phyloP scores from a whole-genome alignment of 768 basidiomycete genomes.

The Coprinellus micaceus region DNA sequence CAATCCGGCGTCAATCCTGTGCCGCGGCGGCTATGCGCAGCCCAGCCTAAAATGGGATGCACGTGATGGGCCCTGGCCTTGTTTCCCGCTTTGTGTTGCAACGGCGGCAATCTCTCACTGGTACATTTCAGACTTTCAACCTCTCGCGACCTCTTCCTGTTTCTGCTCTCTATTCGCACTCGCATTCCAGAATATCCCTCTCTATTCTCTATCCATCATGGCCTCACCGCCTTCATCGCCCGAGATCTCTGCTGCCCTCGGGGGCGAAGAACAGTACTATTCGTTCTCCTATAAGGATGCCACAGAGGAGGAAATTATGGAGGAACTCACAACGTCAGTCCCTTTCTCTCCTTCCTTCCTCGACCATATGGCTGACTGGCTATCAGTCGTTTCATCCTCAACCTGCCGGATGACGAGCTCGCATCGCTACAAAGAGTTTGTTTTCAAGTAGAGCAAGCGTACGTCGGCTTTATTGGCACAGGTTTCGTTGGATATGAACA shows the following conservation, averaged over 20 bases:
- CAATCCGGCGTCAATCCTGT: not conserved
- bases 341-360: not conserved
- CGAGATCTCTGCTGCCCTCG: slow-evolving; percentile 54
- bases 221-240: slow-evolving; percentile 76
- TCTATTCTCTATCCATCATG: slow-evolving; percentile 44
- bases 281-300: slow-evolving; percentile 65
- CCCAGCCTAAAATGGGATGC: not conserved
- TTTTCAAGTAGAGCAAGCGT: slow-evolving; percentile 99
- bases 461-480: slow-evolving; percentile 29
- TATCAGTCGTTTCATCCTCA: slow-evolving; percentile 88
- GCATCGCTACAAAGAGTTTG: slow-evolving; percentile 89
- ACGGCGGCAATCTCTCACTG: slow-evolving; percentile 7
- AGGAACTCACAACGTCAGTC: slow-evolving; percentile 81
- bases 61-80: not conserved
- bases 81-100: slow-evolving; percentile 1
- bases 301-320: slow-evolving; percentile 80
- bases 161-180: slow-evolving; percentile 7
- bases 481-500: slow-evolving; percentile 11
- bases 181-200: slow-evolving; percentile 26
- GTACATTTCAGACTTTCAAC: not conserved
- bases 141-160: slow-evolving; percentile 15
- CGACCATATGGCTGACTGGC: slow-evolving; percentile 14
- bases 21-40: not conserved
- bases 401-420: slow-evolving; percentile 91
- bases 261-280: slow-evolving; percentile 28